Evolutionary conservation across 2,329 filamentous ascomycete genomes (phyloP).

Genomic region (Ilyonectria sp.): DNA sequence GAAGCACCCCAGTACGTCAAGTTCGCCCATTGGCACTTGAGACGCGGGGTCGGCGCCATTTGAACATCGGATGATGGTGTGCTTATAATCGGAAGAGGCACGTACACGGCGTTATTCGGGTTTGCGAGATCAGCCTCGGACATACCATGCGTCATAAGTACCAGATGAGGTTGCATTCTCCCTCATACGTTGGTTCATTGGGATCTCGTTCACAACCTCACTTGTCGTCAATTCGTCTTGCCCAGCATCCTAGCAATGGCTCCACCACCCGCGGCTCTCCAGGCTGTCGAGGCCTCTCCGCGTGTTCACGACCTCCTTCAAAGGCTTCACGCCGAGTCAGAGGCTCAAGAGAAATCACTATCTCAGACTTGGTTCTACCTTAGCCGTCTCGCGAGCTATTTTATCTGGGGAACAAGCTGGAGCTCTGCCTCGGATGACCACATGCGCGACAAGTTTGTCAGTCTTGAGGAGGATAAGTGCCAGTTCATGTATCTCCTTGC

Average conservation of each 20-base stretch:
- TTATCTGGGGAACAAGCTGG: slow-evolving; percentile 45
- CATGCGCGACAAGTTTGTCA: slow-evolving; percentile 72
- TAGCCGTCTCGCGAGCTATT: slow-evolving; percentile 39
- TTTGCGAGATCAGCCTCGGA: slow-evolving; percentile 35
- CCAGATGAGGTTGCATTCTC: background rate
- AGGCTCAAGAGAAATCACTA: slow-evolving; percentile 44
- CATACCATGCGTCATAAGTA: slow-evolving; percentile 17
- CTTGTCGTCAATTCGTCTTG: background rate
- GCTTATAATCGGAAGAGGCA: background rate
- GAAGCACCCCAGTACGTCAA: background rate
- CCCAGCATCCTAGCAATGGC: slow-evolving; percentile 28
- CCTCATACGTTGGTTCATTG: background rate
- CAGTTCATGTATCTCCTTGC: slow-evolving; percentile 70
- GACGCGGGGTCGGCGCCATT: slow-evolving; percentile 1
- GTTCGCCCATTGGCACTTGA: background rate
- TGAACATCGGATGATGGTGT: background rate
- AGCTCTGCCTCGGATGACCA: slow-evolving; percentile 51
- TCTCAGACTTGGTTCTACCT: slow-evolving; percentile 49
- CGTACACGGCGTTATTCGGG: slow-evolving; percentile 6
- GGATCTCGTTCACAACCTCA: background rate
- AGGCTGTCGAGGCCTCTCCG: slow-evolving; percentile 44
- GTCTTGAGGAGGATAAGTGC: slow-evolving; percentile 72
- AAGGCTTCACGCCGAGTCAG: slow-evolving; percentile 47
- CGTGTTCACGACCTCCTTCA: slow-evolving; percentile 47
- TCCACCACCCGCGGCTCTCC: slow-evolving; percentile 37